A percentile compares a stretch with the other conserved stretches of the same genome.
phyloP scores from a whole-genome alignment of 1,139 yeast genomes.

The Pneumocystis canis region DNA sequence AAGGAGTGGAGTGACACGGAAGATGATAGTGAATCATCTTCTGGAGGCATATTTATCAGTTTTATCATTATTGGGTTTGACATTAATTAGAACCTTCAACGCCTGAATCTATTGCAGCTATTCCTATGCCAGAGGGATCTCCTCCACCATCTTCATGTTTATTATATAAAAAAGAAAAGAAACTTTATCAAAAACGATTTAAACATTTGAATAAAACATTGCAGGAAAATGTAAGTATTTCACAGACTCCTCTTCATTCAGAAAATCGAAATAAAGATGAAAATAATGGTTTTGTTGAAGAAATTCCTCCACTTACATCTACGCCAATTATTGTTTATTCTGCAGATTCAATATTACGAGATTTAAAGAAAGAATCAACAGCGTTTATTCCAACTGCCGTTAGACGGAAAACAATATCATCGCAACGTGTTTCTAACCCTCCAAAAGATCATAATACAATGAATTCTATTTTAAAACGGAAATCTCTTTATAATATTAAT shows the following conservation, averaged over 20 bases:
- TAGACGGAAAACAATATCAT: not conserved
- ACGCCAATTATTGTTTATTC: not conserved
- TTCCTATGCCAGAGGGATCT: slow-evolving; percentile 2
- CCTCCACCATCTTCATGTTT: not conserved
- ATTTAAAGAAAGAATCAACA: not conserved
- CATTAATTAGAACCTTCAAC: not conserved
- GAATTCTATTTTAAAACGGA: not conserved
- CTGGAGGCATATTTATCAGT: not conserved
- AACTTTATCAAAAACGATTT: not conserved
- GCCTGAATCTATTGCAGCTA: not conserved
- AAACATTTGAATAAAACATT: not conserved
- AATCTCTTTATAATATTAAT: not conserved
- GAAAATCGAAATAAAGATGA: not conserved
- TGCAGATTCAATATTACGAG: not conserved
- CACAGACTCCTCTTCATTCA: not conserved
- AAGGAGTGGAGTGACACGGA: not conserved
- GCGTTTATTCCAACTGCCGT: not conserved
- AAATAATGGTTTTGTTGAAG: not conserved
- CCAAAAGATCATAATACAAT: not conserved
- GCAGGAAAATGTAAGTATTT: not conserved
- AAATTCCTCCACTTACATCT: not conserved
- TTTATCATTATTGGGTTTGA: no score
- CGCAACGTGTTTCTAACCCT: not conserved
- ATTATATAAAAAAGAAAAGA: not conserved
- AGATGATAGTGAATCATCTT: not conserved